A percentile compares a stretch with the other conserved stretches of the same genome.
phyloP scores from a whole-genome alignment of 2,329 filamentous ascomycete species.

The Blumeria graminis region DNA sequence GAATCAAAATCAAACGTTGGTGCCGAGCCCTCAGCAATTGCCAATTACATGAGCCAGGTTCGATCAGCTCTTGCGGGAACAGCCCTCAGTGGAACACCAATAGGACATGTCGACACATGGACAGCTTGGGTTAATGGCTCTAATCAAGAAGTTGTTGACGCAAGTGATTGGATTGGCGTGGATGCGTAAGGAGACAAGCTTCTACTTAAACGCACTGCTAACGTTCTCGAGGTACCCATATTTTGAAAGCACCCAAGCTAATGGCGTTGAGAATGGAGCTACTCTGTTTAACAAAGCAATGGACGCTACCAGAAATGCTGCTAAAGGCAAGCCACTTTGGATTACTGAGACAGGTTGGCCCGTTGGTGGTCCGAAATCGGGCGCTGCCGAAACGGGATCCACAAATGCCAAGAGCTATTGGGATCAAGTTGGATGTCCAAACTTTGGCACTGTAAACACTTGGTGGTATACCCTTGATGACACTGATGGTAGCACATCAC shows the following conservation, averaged over 20 bases:
- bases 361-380: conserved; percentile 38
- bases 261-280: conserved; percentile 39
- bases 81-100: conserved; percentile 26
- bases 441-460: conserved; percentile 38
- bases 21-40: conserved; percentile 33
- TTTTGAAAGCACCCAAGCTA: conserved; percentile 46
- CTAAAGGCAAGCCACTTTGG: conserved; percentile 50
- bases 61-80: conserved; percentile 39
- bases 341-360: conserved; percentile 81
- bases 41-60: conserved; percentile 46
- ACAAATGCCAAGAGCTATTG: conserved; percentile 61
- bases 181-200: conserved; percentile 26
- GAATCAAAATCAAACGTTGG: conserved; percentile 37
- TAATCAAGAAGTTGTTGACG: conserved; percentile 45
- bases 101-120: conserved; percentile 85
- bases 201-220: neutral
- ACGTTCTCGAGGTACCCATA: conserved; percentile 34
- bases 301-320: conserved; percentile 29
- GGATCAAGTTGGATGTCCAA: conserved; percentile 50
- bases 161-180: conserved; percentile 57
- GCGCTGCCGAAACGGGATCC: conserved; percentile 34
- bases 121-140: conserved; percentile 49
- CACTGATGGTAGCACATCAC: conserved; percentile 23
- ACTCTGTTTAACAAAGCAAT: conserved; percentile 45
- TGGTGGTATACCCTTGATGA: conserved; percentile 67